phyloP scores from a whole-genome alignment of 1,139 yeast species.

The Pneumocystis oryctolagi region DNA sequence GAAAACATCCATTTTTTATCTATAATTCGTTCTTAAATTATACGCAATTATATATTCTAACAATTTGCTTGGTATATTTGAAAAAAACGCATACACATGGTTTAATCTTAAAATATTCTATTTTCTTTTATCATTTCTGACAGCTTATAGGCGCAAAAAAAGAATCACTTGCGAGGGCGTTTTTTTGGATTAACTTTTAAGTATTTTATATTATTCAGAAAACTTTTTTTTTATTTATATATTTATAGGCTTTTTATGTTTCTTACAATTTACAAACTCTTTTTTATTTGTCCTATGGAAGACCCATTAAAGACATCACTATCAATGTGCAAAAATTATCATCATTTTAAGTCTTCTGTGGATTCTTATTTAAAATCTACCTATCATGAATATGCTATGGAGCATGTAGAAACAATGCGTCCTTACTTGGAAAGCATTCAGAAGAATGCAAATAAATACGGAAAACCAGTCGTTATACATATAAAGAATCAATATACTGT shows the following conservation, averaged over 20 bases:
- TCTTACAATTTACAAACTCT: background rate
- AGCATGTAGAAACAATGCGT: background rate
- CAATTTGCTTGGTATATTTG: background rate
- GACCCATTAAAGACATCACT: background rate
- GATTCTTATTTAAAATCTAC: background rate
- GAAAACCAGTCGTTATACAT: background rate
- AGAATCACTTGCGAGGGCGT: background rate
- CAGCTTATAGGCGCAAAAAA: background rate
- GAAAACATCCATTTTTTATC: background rate
- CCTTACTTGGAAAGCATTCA: background rate
- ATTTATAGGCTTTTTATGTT: background rate
- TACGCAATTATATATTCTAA: background rate
- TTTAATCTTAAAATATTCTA: background rate
- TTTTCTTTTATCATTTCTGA: background rate
- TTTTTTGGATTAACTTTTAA: background rate
- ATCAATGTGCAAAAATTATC: background rate
- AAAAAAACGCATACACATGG: background rate
- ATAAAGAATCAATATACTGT: background rate
- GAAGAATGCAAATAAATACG: background rate
- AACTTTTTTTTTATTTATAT: background rate
- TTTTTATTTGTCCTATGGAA: background rate
- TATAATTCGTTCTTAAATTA: background rate
- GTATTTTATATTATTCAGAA: background rate
- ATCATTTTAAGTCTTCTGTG: background rate
- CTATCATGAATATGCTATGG: background rate